phyloP scores from a whole-genome alignment of 1,284 basidiomycete genomes.

The Tylopilus sp. region DNA sequence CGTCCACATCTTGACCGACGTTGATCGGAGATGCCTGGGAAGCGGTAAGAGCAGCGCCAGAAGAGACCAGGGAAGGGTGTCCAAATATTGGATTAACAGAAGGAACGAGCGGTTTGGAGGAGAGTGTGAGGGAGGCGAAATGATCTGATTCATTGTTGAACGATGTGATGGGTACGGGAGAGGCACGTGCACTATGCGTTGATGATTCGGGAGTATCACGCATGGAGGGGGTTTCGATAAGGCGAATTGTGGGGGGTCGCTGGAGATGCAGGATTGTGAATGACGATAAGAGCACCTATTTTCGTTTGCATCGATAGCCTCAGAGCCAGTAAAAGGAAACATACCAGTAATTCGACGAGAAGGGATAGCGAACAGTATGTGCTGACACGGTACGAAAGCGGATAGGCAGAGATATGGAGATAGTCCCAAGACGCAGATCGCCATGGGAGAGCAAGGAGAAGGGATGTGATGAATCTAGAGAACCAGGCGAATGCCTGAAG shows the following conservation, averaged over 20 bases:
- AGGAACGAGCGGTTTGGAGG: constrained; percentile 55
- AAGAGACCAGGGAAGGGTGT: constrained; percentile 49
- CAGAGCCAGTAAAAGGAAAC: constrained; percentile 24
- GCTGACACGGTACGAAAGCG: constrained; percentile 37
- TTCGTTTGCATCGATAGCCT: constrained; percentile 9
- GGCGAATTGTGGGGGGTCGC: constrained; percentile 63
- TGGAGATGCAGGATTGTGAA: constrained; percentile 56
- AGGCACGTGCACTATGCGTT: constrained; percentile 20
- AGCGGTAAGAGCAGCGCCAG: constrained; percentile 24
- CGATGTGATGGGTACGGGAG: constrained; percentile 31
- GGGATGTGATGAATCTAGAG: constrained; percentile 52
- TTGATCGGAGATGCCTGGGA: constrained; percentile 19
- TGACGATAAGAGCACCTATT: constrained; percentile 51
- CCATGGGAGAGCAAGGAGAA: constrained; percentile 45
- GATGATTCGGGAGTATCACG: constrained; percentile 38
- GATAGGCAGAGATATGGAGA: constrained; percentile 38
- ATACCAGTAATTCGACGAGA: constrained; percentile 53
- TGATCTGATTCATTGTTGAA: constrained; percentile 53
- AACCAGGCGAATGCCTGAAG: constrained; percentile 60
- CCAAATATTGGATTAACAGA: constrained; percentile 61
- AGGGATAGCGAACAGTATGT: constrained; percentile 48
- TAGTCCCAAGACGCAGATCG: constrained; percentile 42
- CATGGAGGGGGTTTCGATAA: constrained; percentile 53
- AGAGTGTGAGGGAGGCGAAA: constrained; percentile 60
- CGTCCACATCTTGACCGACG: constrained; percentile 38